Percentiles rank a stretch among this genome's conserved stretches.
Evolutionary conservation across 305 asterid genomes (phyloP).

Genomic region (Solanum hybrid): DNA sequence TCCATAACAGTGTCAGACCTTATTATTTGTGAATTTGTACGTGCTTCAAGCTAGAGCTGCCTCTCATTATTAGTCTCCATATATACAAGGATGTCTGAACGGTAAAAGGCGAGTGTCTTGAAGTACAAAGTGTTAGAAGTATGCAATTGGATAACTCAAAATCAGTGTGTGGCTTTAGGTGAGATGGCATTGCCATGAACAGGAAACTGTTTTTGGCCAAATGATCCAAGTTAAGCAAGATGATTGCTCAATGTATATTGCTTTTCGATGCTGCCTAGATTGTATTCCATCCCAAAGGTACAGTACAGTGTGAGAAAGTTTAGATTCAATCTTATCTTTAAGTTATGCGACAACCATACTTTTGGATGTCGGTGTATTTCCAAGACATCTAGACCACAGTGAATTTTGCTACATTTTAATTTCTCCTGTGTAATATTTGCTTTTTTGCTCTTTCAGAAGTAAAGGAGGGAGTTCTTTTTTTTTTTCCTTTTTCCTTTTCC

Average conservation of each 20-base stretch:
- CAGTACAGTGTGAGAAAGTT: slow-evolving; percentile 16
- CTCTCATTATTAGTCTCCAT: not conserved
- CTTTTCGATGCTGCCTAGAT: slow-evolving; percentile 11
- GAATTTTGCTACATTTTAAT: slow-evolving; percentile 23
- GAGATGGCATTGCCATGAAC: slow-evolving; percentile 14
- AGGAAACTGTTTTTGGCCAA: slow-evolving; percentile 13
- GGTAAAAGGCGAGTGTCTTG: not conserved
- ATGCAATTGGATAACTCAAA: slow-evolving; percentile 1
- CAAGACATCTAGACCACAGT: slow-evolving; percentile 15
- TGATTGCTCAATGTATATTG: slow-evolving; percentile 17
- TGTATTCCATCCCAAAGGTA: slow-evolving; percentile 25
- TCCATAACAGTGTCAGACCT: not conserved
- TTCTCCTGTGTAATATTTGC: not conserved
- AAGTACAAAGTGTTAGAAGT: not conserved
- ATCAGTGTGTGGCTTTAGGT: not conserved
- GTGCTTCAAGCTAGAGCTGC: not conserved
- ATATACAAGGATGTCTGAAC: not conserved
- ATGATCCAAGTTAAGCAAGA: slow-evolving; percentile 4
- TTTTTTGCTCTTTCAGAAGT: not conserved
- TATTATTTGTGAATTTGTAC: not conserved
- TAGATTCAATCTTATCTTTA: not conserved
- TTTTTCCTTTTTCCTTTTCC: not conserved
- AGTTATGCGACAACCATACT: not conserved
- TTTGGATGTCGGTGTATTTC: slow-evolving; percentile 23
- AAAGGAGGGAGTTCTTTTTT: not conserved